Base-by-base conservation (phyloP, 2,329 filamentous ascomycete genomes). In the Ascochyta rabiei region DNA sequence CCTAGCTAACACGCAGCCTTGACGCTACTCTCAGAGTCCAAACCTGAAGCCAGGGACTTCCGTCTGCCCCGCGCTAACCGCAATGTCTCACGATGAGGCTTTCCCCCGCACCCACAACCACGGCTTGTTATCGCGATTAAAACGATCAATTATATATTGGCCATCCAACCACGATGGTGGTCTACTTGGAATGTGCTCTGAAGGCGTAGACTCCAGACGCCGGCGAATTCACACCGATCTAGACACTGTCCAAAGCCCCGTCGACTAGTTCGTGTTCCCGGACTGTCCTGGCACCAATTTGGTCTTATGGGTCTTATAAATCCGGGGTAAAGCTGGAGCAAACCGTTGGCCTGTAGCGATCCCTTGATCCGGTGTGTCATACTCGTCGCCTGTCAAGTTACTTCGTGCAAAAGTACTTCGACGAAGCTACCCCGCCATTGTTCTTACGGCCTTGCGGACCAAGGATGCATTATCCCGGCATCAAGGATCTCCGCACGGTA, bases 401-500 rank as follows among this genome's bases (percentile, higher is more conserved):
- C 26, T 28, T 31, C 41, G 39, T 26, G 35, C 34, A 16, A 31
- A 26, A 44, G 35, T 6, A 18, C 19, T 42, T 38, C 28, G 12
- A 21, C 12, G 16, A 24, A 46, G 23, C 26, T 52, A 61, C 59
- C 61, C 61, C 64, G 63, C 61, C 51, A 63, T 48, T 19, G 19
- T 33, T 30, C 37, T 46, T 26, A 30, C 52, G 51, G 51, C 19
- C 41, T 38, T 61, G 53, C 56, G 57, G 56, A 55, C 42, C 38
- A 48, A 53, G 42, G 40, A 58, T 43, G 37, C 46, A 28, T 39
- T 40, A 46, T 46, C 38, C 56, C 57, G 57, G 62, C 52, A 54
- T 57, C 48, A 55, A 45, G 61, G 58, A 61, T 53, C 57, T 60
- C 62, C 65, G 56, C 60, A 60, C 62, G 52, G 49, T 55, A 51